Evolutionary conservation across 495 filamentous ascomycete genomes (phyloP).

Genomic region (Bathelium albidoporum): DNA sequence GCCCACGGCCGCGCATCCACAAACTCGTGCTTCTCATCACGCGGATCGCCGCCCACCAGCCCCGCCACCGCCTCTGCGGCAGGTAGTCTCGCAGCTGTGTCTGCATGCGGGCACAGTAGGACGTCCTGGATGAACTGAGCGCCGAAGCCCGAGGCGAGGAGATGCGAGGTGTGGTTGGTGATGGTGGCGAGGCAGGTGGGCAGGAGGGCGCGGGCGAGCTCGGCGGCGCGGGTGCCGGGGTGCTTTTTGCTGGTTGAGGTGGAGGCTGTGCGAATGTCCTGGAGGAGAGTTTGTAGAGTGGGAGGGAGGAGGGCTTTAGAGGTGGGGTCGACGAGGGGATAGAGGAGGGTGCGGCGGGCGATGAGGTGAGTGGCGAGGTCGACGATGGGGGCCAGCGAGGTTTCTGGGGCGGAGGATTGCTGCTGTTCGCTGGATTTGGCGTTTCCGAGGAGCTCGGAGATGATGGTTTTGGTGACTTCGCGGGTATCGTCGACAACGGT

Average conservation of each 20-base stretch:
- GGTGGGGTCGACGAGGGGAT: slow-evolving; percentile 63
- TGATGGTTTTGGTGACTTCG: slow-evolving; percentile 71
- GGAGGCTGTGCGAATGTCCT: slow-evolving; percentile 55
- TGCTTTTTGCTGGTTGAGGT: slow-evolving; percentile 70
- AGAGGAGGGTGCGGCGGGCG: slow-evolving; percentile 71
- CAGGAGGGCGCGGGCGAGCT: slow-evolving; percentile 60
- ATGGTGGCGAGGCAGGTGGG: slow-evolving; percentile 61
- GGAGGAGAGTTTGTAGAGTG: neutral
- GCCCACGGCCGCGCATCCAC: slow-evolving; percentile 47
- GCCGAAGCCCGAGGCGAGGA: slow-evolving; percentile 68
- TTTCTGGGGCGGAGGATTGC: slow-evolving; percentile 25
- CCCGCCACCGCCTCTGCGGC: slow-evolving; percentile 63
- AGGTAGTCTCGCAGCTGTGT: slow-evolving; percentile 39
- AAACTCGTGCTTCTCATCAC: slow-evolving; percentile 42
- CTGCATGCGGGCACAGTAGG: slow-evolving; percentile 50
- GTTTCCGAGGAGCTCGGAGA: slow-evolving; percentile 66
- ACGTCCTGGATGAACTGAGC: slow-evolving; percentile 79
- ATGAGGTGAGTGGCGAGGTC: slow-evolving; percentile 54
- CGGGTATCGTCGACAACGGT: slow-evolving; percentile 92
- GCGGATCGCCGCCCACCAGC: slow-evolving; percentile 54
- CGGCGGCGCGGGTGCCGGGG: slow-evolving; percentile 57
- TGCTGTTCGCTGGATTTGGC: slow-evolving; percentile 17
- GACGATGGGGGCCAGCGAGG: slow-evolving; percentile 50
- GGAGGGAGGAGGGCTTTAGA: slow-evolving; percentile 28
- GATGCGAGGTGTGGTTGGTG: slow-evolving; percentile 48